Evolutionary conservation across 148 eudicot species (phyloP), one percentile per base, ranked within the genome.

Genomic region (Fagopyrum esculentum): DNA sequence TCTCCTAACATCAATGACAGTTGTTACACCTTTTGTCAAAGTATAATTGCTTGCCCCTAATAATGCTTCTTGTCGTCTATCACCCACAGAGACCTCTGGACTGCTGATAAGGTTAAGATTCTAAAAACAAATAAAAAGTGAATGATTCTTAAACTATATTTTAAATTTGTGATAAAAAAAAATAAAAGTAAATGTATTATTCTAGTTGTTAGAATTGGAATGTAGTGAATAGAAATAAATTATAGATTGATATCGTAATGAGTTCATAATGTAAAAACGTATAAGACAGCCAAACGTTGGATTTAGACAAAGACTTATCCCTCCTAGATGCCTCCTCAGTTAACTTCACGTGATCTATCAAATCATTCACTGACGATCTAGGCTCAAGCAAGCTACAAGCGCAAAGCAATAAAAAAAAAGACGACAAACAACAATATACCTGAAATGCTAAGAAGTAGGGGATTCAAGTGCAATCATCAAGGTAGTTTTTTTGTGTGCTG

Each of bases 1-100:
- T 87, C 98, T 89, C 70, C 99, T 98, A 77, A 96, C 9, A 86
- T 96, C 99, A 76, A 92, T 93, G 47, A 96, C 98, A 64, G 98
- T 87, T 71, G 99, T 92, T 76, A 92, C 99, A 69, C 99, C 99
- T 78, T 85, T 96, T 72, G 48, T 81, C 82, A 96, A 88, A 64
- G 94, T 98, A 84, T 81, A 80, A 44, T 57, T 80, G 78, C 93
- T 96, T 77, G 99, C 97, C 84, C 85, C 85, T 68, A 77, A 45
- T 76, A 96, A 78, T 52, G 98, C 97, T 81, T 90, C 91, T 83
- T 94, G 89, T 22, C 26, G 26, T 68, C 97, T 92, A 75, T 87
- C 91, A n/a, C 87, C 89, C 49, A 86, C 75, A 8, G 97, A 84
- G 74, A 82, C 88, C 79, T 89, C 90, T 13, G 97, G 98, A 26